Base-by-base conservation (phyloP, 441 rosid species). In the Pelargonium fulgidum region DNA sequence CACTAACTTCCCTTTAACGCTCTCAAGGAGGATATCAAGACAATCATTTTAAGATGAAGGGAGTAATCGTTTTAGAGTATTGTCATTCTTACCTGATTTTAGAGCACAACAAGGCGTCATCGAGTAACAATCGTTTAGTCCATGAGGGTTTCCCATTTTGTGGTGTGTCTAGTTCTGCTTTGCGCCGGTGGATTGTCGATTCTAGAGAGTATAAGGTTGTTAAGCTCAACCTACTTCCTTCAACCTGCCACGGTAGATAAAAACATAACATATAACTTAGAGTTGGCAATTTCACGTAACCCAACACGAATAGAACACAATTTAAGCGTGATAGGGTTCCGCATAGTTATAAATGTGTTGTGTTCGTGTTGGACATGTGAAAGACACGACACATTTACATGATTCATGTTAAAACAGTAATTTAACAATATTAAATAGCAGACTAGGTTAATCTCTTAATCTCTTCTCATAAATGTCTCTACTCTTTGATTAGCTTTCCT, bases 101-200 rank as follows among this genome's bases (percentile, higher is more conserved):
- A 7, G 85, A 85, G 81, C 93, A 89, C n/a, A 89, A 75, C 74
- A 91, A 68, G 3, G 75, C 64, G 19, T 80, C 78, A 72, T 88
- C 81, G 0, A 79, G 81, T 56, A 89, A 72, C 44, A 91, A 75
- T 58, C 84, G 72, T 22, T 79, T 73, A 2, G 91, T 86, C 93
- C 97, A 91, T 1, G 95, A 93, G 0, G 88, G 92, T 29, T 89
- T 91, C 65, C 90, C 95, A 69, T 73, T 78, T 76, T 83, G 77
- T 9, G 79, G 75, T 62, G 70, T 79, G 36, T 76, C 76, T 75
- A 86, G 61, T 71, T 91, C 95, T 16, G 85, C 87, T 77, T 83
- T 85, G 41, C 95, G 77, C 73, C 81, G 76, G 39, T 82, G 73
- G 71, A 93, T 87, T 45, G 87, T 83, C 26, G 89, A 85, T 83